Evolutionary conservation across 208 protist species (phyloP), one percentile per base, ranked within the genome.

Genomic region (Tritrichomonas musculus): DNA sequence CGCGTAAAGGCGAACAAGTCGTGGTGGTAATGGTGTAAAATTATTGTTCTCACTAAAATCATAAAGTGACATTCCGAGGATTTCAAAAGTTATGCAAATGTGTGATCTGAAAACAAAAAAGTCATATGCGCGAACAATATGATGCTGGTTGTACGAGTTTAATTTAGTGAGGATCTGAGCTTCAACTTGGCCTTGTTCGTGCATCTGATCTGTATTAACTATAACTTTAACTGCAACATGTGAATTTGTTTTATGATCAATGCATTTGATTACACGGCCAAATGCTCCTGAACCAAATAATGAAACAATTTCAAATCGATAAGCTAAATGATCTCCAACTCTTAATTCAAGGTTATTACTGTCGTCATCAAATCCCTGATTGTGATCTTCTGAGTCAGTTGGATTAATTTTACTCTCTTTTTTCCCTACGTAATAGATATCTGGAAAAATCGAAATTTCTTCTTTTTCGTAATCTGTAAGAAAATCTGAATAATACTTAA

Each of bases 261-360:
- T 92, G 8, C 92, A 95, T 92, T 97, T 97, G 13, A 97, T 88
- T 27, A 98, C 97, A 77, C 98, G 97, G 50, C 97, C 97, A 93
- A 98, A 98, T 0, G 96, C 96, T 27, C 97, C 97, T 41, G 96
- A 95, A 36, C 97, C 97, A 0, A 98, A 93, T 11, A 94, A 75
- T 0, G 94, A 93, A 0, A 98, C 0, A 20, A 98, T 77, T 93
- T 98, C 97, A 93, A 97, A 98, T 53, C 97, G 95, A 94, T 98
- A 98, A 1, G 47, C 41, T 39, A 88, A 11, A 60, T 88, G 77
- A 30, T 57, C 77, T 57, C 77, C 77, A 33, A 47, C 77, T 39
- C n/a, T 57, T 57, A 88, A n/a, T 33, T 88, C 57, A 17, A 57
- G 57, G 41, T 88, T 53, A 57, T 88, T 53, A 4, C 47, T 53